Evolutionary conservation across 345 rosid genomes (phyloP).

Genomic region (Eucalyptus marginata): DNA sequence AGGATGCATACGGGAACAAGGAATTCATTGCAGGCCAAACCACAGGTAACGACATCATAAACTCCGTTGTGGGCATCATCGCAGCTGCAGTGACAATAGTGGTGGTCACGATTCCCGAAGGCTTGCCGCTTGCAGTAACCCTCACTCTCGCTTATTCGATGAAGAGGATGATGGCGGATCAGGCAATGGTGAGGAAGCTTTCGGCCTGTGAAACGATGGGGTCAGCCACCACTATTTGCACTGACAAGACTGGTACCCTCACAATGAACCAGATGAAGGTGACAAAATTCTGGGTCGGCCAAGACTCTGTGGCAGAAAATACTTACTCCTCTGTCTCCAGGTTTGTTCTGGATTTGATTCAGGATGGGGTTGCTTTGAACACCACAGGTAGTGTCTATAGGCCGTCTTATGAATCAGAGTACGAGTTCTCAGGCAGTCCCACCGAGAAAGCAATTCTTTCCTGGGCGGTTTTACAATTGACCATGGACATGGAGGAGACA

Average conservation of each 20-base stretch:
- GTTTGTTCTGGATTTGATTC: slow-evolving; percentile 23
- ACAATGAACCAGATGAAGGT: slow-evolving; percentile 67
- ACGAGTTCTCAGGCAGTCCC: slow-evolving; percentile 46
- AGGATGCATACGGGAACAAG: slow-evolving; percentile 27
- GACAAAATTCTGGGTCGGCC: slow-evolving; percentile 49
- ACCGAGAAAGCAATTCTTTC: slow-evolving; percentile 68
- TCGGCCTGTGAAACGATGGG: slow-evolving; percentile 86
- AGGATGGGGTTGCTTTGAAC: slow-evolving; percentile 56
- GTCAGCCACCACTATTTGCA: slow-evolving; percentile 63
- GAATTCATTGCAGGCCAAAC: slow-evolving; percentile 36
- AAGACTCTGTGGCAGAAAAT: slow-evolving; percentile 1
- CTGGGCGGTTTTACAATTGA: slow-evolving; percentile 44
- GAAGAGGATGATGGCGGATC: slow-evolving; percentile 76
- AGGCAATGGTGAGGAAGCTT: slow-evolving; percentile 72
- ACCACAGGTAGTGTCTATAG: slow-evolving; percentile 46
- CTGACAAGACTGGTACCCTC: slow-evolving; percentile 72
- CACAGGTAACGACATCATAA: slow-evolving; percentile 31
- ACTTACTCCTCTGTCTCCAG: slow-evolving; percentile 12
- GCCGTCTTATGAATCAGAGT: slow-evolving; percentile 5
- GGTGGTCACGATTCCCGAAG: slow-evolving; percentile 79
- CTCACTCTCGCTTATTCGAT: slow-evolving; percentile 68
- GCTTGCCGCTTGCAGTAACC: slow-evolving; percentile 72
- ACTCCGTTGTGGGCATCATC: slow-evolving; percentile 45
- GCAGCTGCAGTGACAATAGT: slow-evolving; percentile 67
- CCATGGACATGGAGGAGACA: slow-evolving; percentile 23